Conservation (phyloP, 78 protist genomes). For the Monocercomonoides exilis region DNA sequence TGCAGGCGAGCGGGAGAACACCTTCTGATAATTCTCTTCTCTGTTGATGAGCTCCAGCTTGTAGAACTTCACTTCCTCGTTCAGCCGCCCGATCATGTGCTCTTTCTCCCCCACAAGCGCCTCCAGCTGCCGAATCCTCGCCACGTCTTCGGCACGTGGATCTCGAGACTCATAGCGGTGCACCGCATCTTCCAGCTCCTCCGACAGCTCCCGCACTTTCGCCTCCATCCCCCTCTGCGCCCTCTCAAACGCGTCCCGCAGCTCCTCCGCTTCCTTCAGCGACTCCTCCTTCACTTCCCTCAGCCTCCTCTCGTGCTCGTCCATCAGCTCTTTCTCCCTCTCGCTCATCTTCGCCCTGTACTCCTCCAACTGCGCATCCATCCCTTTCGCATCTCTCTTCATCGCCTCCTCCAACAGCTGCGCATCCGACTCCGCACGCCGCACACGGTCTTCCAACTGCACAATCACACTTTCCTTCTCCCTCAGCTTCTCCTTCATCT, state of each 20-base stretch:
- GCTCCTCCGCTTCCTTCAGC: background rate
- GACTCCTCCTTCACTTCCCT: background rate
- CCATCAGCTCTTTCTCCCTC: background rate
- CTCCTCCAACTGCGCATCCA: background rate
- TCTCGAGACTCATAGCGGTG: background rate
- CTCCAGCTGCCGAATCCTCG: background rate
- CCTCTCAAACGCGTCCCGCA: background rate
- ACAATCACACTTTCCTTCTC: no score
- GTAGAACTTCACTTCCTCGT: conserved; percentile 36
- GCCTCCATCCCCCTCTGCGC: background rate
- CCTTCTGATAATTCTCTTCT: conserved; percentile 24
- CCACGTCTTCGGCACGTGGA: background rate
- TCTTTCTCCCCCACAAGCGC: background rate
- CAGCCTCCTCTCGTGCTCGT: background rate
- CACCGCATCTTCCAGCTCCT: background rate
- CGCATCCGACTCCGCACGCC: no score
- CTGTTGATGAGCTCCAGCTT: conserved; percentile 30
- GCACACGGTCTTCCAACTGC: no score
- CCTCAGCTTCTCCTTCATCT: no score
- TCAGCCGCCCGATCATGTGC: conserved; percentile 12
- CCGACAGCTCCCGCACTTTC: background rate
- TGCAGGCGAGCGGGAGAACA: background rate
- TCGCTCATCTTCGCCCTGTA: no score
- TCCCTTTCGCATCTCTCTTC: background rate
- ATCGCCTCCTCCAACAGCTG: background rate